phyloP scores from a whole-genome alignment of 2,329 filamentous ascomycete genomes.

The Fusarium tjaetaba region DNA sequence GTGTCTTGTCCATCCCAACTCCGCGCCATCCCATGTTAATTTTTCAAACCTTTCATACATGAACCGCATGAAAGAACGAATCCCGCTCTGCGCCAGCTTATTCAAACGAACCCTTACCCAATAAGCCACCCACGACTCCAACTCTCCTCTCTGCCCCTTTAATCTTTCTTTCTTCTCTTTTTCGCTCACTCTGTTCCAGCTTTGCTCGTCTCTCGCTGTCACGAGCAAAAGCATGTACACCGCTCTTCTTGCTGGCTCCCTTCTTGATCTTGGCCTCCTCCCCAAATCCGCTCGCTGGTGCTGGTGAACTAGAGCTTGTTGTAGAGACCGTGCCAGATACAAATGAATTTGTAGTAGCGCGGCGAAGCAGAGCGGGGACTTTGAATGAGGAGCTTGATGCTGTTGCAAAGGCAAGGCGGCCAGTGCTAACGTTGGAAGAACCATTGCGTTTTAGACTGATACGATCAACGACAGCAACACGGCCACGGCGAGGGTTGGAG shows the following conservation, averaged over 20 bases:
- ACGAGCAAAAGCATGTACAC: slow-evolving; percentile 68
- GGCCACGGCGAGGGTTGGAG: slow-evolving; percentile 49
- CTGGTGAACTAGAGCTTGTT: slow-evolving; percentile 48
- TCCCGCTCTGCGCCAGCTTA: slow-evolving; percentile 34
- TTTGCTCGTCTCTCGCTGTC: slow-evolving; percentile 67
- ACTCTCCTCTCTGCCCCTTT: slow-evolving; percentile 66
- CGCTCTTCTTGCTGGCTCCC: slow-evolving; percentile 68
- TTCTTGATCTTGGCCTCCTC: slow-evolving; percentile 68
- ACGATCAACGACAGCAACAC: slow-evolving; percentile 72
- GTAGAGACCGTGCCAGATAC: slow-evolving; percentile 51
- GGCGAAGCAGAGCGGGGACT: slow-evolving; percentile 75
- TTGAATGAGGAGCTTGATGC: slow-evolving; percentile 64
- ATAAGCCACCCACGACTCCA: slow-evolving; percentile 66
- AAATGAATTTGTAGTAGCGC: slow-evolving; percentile 75
- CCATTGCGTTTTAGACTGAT: slow-evolving; percentile 72
- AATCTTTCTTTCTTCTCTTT: slow-evolving; percentile 67
- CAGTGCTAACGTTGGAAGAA: slow-evolving; percentile 49
- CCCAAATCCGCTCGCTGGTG: slow-evolving; percentile 52
- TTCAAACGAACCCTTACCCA: slow-evolving; percentile 62
- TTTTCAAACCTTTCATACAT: not conserved
- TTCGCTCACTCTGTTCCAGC: slow-evolving; percentile 65
- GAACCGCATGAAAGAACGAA: slow-evolving; percentile 10
- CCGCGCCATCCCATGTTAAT: slow-evolving; percentile 19
- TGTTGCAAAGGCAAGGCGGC: slow-evolving; percentile 67
- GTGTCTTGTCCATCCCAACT: slow-evolving; percentile 21